Evolutionary conservation across 2,329 filamentous ascomycete species (phyloP), one percentile per base, ranked within the genome.

Genomic region (Colletotrichum viniferum): DNA sequence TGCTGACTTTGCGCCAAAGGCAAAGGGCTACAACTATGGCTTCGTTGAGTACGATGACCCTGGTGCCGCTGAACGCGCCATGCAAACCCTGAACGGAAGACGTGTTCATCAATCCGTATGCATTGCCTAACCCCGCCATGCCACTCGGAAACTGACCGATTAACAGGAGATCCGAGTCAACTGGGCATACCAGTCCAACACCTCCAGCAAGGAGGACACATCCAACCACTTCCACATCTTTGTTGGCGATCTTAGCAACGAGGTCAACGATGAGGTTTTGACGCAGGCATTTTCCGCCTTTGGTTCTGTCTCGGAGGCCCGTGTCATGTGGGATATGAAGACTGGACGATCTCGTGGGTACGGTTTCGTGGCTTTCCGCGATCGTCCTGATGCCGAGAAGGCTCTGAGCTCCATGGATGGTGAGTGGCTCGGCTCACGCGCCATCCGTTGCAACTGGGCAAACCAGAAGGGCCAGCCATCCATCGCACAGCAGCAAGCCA

Each of bases 271-370:
- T 81, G 97, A 99, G 82, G 92, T 98, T 68, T 90, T 99, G 26
- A 89, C 94, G 18, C 96, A 98, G 85, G 97, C 97, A 14, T 99
- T 99, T 86, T 97, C 95, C 63, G 95, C 95, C 60, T 99, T 98
- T 84, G 97, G 97, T 55, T 95, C 93, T 14, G 96, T 99, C 64
- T 99, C 97, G 4, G 97, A 99, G 86, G 97, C 97, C 76, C 96
- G 97, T 81, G 97, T 99, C 78, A 99, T 99, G 97, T 99, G 97
- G 97, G 97, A 99, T 85, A 99, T 99, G 97, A 99, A 99, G 91
- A 99, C 97, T 43, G 97, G 97, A 79, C 94, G 97, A 78, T 98
- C 97, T 79, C 95, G 97, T 83, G 97, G 97, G 76, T 99, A 99
- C 82, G 97, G 97, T 14, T 99, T 99, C 83, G 96, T 98, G 79